These are phyloP conservation scores for Cercospora sesami DNA, from an alignment of 2,329 filamentous ascomycete genomes.

Conservation along the genomic window DNA sequence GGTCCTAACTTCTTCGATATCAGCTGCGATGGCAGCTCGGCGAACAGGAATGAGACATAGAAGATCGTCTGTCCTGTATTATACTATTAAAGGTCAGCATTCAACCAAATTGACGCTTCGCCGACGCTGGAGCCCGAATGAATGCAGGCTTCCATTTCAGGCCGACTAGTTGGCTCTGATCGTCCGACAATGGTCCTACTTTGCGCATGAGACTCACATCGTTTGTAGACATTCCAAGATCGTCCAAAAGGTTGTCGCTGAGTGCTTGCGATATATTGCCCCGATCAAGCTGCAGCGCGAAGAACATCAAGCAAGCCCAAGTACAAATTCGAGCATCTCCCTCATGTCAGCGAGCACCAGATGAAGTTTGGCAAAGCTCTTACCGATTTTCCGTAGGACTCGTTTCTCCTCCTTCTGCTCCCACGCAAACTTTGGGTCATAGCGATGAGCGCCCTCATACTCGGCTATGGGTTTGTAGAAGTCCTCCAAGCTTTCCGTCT, in stretches of 20 bases:
- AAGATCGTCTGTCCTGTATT: slow-evolving; percentile 60
- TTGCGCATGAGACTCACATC: slow-evolving; percentile 40
- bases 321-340: slow-evolving; percentile 51
- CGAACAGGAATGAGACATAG: slow-evolving; percentile 75
- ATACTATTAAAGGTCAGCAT: slow-evolving; percentile 1
- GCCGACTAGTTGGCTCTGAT: not conserved
- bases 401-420: slow-evolving; percentile 57
- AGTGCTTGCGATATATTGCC: slow-evolving; percentile 63
- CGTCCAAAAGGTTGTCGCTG: slow-evolving; percentile 62
- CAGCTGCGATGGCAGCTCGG: slow-evolving; percentile 41
- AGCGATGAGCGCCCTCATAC: slow-evolving; percentile 61
- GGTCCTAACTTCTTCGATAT: slow-evolving; percentile 50
- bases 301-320: slow-evolving; percentile 58
- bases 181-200: not conserved
- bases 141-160: not conserved
- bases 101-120: not conserved
- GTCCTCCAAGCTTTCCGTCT: slow-evolving; percentile 38
- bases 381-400: slow-evolving; percentile 52
- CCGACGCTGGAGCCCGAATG: not conserved
- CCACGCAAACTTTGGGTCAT: slow-evolving; percentile 59
- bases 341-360: not conserved
- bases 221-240: slow-evolving; percentile 50
- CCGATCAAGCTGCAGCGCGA: slow-evolving; percentile 57
- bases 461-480: slow-evolving; percentile 54
- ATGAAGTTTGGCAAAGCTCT: not conserved